Evolutionary conservation across 1,139 yeast genomes (phyloP), one percentile per base, ranked within the genome.

Genomic region (Scheffersomyces illinoinensis): DNA sequence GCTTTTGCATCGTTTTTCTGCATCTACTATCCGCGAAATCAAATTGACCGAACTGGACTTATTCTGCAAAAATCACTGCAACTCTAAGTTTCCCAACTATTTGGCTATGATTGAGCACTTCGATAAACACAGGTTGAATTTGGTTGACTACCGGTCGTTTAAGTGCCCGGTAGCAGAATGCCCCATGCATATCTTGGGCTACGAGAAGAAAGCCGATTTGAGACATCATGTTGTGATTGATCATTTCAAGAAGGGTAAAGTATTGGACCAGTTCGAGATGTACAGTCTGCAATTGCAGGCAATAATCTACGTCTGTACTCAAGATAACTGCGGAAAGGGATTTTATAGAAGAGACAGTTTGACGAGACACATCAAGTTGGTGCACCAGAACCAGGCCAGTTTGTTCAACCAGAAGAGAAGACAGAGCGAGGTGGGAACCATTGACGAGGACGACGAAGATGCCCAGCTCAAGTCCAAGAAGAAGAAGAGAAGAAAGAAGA

Each of bases 131-230:
- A 54, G 59, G 23, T 56, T 61, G n/a, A 57, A 58, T 26, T 55
- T 62, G 18, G 59, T 54, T 19, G 57, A 55, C 43, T 63, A 64
- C 21, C 61, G 67, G 33, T 50, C 57, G 4, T 62, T 58, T 68
- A 78, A 78, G 53, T 88, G 93, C 66, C 87, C 87, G 0, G 79
- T 82, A 52, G 67, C 71, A 17, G 74, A 76, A 26, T 89, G 93
- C 65, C 89, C 90, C 0, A 87, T 90, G 87, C 77, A 80, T 53
- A 71, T 84, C 3, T 74, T 88, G 52, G 93, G 93, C 0, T 77
- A 86, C 57, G 83, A 85, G 50, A 82, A 88, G 58, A 76, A 83
- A 56, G 85, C 87, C 5, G 90, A 87, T 63, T 79, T 88, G 61
- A 76, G 84, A 60, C 82, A 91, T 60, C 93, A 89, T 64, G 82